phyloP scores from a whole-genome alignment of 345 rosid species.

The Carallia brachiata region DNA sequence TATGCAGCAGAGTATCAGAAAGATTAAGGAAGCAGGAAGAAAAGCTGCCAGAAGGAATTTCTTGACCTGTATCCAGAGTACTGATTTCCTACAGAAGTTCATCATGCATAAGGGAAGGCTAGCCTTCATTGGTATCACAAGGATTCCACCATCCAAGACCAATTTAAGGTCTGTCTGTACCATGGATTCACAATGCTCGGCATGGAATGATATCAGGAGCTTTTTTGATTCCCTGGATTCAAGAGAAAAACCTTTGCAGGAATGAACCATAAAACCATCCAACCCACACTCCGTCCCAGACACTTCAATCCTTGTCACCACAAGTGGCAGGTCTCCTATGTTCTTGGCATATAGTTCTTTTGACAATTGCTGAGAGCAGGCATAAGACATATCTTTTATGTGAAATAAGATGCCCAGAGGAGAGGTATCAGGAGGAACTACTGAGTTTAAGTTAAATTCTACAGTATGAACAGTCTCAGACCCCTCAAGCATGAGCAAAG shows the following conservation, averaged over 20 bases:
- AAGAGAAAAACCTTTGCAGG: conserved; percentile 50
- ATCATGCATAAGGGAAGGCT: conserved; percentile 52
- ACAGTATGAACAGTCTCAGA: conserved; percentile 49
- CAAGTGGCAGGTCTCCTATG: conserved; percentile 62
- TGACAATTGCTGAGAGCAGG: conserved; percentile 49
- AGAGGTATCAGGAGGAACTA: conserved; percentile 37
- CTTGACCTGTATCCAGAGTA: conserved; percentile 61
- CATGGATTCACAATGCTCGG: conserved; percentile 42
- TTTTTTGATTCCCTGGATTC: conserved; percentile 60
- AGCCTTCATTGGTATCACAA: conserved; percentile 71
- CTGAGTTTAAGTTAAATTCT: conserved; percentile 50
- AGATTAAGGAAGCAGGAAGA: conserved; percentile 41
- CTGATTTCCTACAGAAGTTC: conserved; percentile 55
- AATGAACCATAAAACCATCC: conserved; percentile 59
- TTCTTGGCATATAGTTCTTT: conserved; percentile 64
- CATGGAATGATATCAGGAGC: conserved; percentile 54
- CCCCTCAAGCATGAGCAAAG: conserved; percentile 48
- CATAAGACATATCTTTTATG: conserved; percentile 30
- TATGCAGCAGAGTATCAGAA: conserved; percentile 44
- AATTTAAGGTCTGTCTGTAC: conserved; percentile 53
- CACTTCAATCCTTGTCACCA: conserved; percentile 51
- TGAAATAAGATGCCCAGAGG: conserved; percentile 31
- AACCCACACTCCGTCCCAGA: conserved; percentile 51
- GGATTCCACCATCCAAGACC: conserved; percentile 53
- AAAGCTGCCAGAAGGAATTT: conserved; percentile 42